Evolutionary conservation across 331 rosid species (phyloP).

Genomic region (Pyracantha coccinea): DNA sequence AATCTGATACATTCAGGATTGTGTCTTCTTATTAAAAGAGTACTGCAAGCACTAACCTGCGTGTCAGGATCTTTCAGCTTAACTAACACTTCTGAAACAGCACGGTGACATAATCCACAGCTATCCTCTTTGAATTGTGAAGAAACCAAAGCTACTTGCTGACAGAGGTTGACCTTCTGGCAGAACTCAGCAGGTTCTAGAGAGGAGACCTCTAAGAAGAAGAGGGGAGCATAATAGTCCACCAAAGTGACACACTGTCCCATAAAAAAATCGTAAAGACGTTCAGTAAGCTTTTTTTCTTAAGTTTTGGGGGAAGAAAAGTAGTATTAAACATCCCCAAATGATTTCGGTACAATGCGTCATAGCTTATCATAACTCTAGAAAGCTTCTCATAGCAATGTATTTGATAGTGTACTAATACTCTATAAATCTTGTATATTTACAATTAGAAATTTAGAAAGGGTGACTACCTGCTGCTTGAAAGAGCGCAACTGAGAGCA

Average conservation of each 20-base stretch:
- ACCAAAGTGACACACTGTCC: conserved; percentile 67
- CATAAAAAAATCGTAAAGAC: not conserved
- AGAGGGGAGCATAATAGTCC: conserved; percentile 73
- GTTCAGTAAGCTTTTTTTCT: not conserved
- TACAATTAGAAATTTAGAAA: not conserved
- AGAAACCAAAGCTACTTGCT: conserved; percentile 35
- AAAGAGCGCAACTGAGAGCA: conserved; percentile 40
- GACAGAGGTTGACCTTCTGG: conserved; percentile 57
- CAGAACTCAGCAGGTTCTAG: conserved; percentile 60
- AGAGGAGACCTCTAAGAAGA: conserved; percentile 54
- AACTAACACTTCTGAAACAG: conserved; percentile 43
- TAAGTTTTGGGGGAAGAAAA: not conserved
- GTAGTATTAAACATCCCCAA: not conserved
- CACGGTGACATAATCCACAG: conserved; percentile 59
- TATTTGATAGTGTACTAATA: not conserved
- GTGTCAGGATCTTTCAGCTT: conserved; percentile 80
- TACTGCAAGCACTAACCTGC: conserved; percentile 41
- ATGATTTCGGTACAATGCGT: not conserved
- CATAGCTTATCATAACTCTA: not conserved
- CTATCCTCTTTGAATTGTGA: conserved; percentile 47
- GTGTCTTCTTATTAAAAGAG: not conserved
- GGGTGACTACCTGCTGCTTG: conserved; percentile 37
- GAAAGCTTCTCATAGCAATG: not conserved
- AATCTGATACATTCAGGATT: not conserved
- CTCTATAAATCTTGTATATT: not conserved